phyloP scores from a whole-genome alignment of 805 yeast genomes.

The Myxozyma melibiosi region DNA sequence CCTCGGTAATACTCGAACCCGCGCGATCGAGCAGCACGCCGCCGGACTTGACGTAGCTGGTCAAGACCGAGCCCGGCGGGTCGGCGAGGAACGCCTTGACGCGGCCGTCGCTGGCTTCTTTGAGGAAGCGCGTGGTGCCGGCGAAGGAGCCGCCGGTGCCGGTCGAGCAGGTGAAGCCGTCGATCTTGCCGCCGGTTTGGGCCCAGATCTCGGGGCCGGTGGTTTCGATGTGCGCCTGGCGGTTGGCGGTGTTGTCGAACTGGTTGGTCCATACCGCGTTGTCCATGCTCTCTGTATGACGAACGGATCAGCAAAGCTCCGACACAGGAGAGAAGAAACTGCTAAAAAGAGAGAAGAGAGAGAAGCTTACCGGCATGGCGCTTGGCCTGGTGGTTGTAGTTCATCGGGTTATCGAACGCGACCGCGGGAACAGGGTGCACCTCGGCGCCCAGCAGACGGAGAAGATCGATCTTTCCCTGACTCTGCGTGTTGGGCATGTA shows the following conservation, averaged over 20 bases:
- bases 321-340: background rate
- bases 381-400: slow-evolving; percentile 84
- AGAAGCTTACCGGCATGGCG: slow-evolving; percentile 59
- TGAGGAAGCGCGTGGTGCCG: slow-evolving; percentile 78
- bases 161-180: slow-evolving; percentile 85
- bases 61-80: slow-evolving; percentile 89
- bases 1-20: slow-evolving; percentile 91
- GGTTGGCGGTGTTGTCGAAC: slow-evolving; percentile 83
- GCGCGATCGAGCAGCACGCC: slow-evolving; percentile 68
- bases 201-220: slow-evolving; percentile 94
- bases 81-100: slow-evolving; percentile 77
- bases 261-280: slow-evolving; percentile 95
- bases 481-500: slow-evolving; percentile 93
- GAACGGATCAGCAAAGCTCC: background rate
- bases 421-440: slow-evolving; percentile 89
- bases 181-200: slow-evolving; percentile 74
- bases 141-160: slow-evolving; percentile 95
- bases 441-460: slow-evolving; percentile 78
- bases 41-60: slow-evolving; percentile 71
- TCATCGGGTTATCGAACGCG: slow-evolving; percentile 76
- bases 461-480: slow-evolving; percentile 72
- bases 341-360: too few species aligned
- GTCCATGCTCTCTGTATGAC: slow-evolving; percentile 51
- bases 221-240: slow-evolving; percentile 84
- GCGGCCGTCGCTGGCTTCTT: slow-evolving; percentile 62